Percentiles rank a stretch among this genome's conserved stretches.
These are phyloP conservation scores for Malassezia equina DNA, from an alignment of 1,284 basidiomycete species.

Conservation along the genomic window DNA sequence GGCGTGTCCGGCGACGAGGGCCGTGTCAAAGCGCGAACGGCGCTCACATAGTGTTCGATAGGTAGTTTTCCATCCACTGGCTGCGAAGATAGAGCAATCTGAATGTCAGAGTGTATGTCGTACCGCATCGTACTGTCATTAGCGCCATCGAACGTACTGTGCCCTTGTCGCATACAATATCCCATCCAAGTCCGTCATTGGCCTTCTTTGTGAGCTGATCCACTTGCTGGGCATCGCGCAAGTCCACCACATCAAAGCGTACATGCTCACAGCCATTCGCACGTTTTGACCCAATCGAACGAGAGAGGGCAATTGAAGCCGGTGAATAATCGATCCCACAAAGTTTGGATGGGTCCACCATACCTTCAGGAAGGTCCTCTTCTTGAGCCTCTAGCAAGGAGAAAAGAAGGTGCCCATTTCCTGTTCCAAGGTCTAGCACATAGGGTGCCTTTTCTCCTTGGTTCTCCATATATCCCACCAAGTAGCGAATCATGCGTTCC, in stretches of 20 bases:
- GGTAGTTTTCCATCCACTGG: constrained; percentile 56
- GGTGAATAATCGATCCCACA: constrained; percentile 73
- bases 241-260: constrained; percentile 41
- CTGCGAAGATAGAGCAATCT: constrained; percentile 63
- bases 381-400: constrained; percentile 51
- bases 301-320: constrained; percentile 56
- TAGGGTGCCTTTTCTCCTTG: constrained; percentile 12
- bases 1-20: constrained; percentile 44
- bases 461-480: constrained; percentile 17
- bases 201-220: constrained; percentile 8
- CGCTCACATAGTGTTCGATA: constrained; percentile 57
- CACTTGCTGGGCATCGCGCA: constrained; percentile 27
- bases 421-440: constrained; percentile 57
- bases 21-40: constrained; percentile 53
- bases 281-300: constrained; percentile 29
- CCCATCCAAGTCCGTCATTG: constrained; percentile 30
- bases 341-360: constrained; percentile 56
- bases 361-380: constrained; percentile 53
- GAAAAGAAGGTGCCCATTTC: constrained; percentile 74
- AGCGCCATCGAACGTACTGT: constrained; percentile 9
- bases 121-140: constrained; percentile 62
- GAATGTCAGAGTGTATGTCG: background rate
- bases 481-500: constrained; percentile 59
- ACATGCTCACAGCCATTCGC: constrained; percentile 31
- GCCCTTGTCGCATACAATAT: constrained; percentile 49